Base-by-base conservation (phyloP, 2,329 filamentous ascomycete species). In the Penicillium sp. region DNA sequence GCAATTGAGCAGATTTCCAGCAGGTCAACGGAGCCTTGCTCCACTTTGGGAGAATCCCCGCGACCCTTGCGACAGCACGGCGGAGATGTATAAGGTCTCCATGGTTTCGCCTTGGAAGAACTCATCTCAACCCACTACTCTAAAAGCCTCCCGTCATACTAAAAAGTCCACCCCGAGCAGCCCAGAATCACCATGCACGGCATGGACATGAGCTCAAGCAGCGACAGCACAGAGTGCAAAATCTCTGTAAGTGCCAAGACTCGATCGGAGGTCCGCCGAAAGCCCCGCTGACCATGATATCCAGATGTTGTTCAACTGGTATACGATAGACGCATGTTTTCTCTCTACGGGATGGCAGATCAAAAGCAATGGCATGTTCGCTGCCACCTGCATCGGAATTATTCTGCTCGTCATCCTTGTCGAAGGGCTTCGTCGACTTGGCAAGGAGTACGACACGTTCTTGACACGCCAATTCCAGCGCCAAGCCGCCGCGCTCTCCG, bases 271-370 rank as follows among this genome's bases (percentile, higher is more conserved):
- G 57, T 45, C 17, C 11, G 57, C 50, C 22, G 41, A 31, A 20
- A 42, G 10, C 31, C 38, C 48, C 11, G 47, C 55, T 62, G 34
- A 60, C 39, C 28, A 25, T 17, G 20, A 11, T 22, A 43, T 22
- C 10, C 51, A 72, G 70, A 72, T 72, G 69, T 55, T 72, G 31
- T 72, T 69, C 64, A 72, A 72, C 49, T 71, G 70, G 64, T 62
- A 70, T 52, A 71, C 69, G 20, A 64, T 69, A 45, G 67, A 71
- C 45, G 62, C 69, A 20, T 72, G 69, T 61, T 65, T 65, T 35
- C 54, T 70, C 1, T 72, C 63, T 7, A 52, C 58, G 0, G 62
- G 57, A 59, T 65, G 63, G 63, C 59, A 65, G 37, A 64, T 65
- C 17, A 59, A 65, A 14, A 65, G 64, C 28, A 64, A 62, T 51